phyloP scores from a whole-genome alignment of 345 rosid species.

The Diplotaxis tenuifolia region DNA sequence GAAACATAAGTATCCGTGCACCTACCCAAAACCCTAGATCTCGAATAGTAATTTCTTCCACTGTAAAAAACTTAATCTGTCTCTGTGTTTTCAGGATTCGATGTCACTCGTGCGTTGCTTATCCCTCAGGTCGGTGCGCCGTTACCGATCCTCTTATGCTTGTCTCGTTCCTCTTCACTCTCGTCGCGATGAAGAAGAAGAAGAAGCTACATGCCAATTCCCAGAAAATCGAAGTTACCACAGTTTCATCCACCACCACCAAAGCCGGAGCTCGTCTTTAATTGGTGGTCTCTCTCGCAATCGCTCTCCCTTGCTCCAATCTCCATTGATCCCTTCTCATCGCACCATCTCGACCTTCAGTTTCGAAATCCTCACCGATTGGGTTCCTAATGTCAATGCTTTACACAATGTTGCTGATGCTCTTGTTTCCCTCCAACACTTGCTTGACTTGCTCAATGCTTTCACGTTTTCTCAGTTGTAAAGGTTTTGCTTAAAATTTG shows the following conservation, averaged over 20 bases:
- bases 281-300: neutral
- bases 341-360: slow-evolving; percentile 8
- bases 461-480: slow-evolving; percentile 31
- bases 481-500: neutral
- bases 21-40: no score
- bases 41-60: neutral
- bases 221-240: slow-evolving; percentile 12
- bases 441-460: neutral
- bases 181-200: neutral
- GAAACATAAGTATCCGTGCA: no score
- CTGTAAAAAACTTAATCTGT: neutral
- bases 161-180: neutral
- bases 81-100: neutral
- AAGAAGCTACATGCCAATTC: neutral
- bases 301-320: neutral
- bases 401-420: slow-evolving; percentile 18
- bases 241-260: slow-evolving; percentile 1
- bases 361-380: neutral
- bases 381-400: slow-evolving; percentile 10
- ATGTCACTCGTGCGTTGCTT: slow-evolving; percentile 22
- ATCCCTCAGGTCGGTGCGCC: neutral
- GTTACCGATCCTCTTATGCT: neutral
- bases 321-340: neutral
- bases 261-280: neutral
- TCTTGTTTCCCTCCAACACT: slow-evolving; percentile 11